Percentiles rank a stretch among this genome's conserved stretches.
phyloP scores from a whole-genome alignment of 495 filamentous ascomycete genomes.

The Hyphodiscus hymeniophilus region DNA sequence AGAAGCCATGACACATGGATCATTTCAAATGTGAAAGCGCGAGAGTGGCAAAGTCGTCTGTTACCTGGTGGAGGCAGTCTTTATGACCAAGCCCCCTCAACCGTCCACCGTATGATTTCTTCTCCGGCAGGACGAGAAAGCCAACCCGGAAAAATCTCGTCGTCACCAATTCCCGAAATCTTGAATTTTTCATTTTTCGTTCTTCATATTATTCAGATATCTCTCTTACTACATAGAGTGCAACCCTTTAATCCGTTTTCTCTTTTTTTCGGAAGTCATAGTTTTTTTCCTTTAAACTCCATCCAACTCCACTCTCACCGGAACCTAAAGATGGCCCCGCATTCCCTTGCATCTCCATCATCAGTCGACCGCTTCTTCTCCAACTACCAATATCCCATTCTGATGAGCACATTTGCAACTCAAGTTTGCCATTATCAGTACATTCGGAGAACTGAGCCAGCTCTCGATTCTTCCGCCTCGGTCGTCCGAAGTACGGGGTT shows the following conservation, averaged over 20 bases:
- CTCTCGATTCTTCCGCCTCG: slow-evolving; percentile 3
- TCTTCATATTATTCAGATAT: no score
- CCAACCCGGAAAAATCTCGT: background rate
- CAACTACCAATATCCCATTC: slow-evolving; percentile 15
- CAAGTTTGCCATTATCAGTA: slow-evolving; percentile 21
- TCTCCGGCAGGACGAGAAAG: no score
- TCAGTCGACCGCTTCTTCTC: slow-evolving; percentile 18
- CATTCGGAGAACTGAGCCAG: slow-evolving; percentile 11
- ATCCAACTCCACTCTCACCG: slow-evolving; percentile 3
- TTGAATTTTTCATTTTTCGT: background rate
- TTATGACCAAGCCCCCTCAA: no score
- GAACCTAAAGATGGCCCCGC: slow-evolving; percentile 14
- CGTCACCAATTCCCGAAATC: background rate
- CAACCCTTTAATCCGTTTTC: no score
- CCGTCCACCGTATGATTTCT: no score
- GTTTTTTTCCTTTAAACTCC: background rate
- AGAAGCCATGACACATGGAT: no score
- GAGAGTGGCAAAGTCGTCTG: no score
- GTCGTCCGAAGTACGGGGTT: background rate
- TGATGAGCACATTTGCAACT: slow-evolving; percentile 13
- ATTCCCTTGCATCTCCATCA: slow-evolving; percentile 3
- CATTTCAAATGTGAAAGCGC: no score
- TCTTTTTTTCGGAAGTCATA: background rate
- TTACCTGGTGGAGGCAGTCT: no score
- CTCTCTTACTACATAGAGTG: no score